Percentiles rank a stretch among this genome's conserved stretches.
These are phyloP conservation scores for Trichoderma sp. DNA, from an alignment of 2,329 filamentous ascomycete species.

Conservation along the genomic window DNA sequence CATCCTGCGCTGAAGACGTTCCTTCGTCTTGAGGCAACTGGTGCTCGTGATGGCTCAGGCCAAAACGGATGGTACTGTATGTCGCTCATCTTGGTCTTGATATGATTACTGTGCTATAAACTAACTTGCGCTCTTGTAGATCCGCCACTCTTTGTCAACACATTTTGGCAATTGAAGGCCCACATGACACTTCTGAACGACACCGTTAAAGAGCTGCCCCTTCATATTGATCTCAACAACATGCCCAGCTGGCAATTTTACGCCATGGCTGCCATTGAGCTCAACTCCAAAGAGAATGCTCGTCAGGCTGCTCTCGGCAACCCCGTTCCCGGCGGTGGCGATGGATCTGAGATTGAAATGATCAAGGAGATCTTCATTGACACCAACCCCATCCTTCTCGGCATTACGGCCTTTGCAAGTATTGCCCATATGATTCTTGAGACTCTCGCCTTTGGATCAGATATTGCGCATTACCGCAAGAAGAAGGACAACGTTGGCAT, in stretches of 20 bases:
- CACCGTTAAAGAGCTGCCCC: constrained; percentile 78
- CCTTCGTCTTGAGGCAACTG: constrained; percentile 76
- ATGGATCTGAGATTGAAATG: constrained; percentile 94
- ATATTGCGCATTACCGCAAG: constrained; percentile 97
- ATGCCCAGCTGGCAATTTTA: constrained; percentile 88
- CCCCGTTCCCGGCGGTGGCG: constrained; percentile 74
- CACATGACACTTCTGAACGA: constrained; percentile 93
- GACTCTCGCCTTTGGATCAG: constrained; percentile 93
- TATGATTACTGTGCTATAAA: background rate
- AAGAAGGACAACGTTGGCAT: constrained; percentile 99
- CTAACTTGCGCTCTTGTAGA: constrained; percentile 42
- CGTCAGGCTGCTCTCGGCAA: constrained; percentile 76
- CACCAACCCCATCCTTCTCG: constrained; percentile 89
- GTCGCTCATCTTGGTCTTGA: constrained; percentile 34
- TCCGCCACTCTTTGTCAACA: constrained; percentile 89
- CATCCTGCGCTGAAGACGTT: constrained; percentile 78
- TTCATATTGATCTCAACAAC: constrained; percentile 84
- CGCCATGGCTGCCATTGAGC: constrained; percentile 80
- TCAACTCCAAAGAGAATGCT: constrained; percentile 82
- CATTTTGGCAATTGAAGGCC: constrained; percentile 91
- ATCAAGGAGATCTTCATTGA: constrained; percentile 94
- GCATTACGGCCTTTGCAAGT: constrained; percentile 80
- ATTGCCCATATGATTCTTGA: constrained; percentile 94
- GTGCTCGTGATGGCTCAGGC: constrained; percentile 80
- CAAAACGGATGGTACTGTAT: constrained; percentile 87